Conservation (phyloP, 805 yeast species). For the Metschnikowia aberdeeniae region DNA sequence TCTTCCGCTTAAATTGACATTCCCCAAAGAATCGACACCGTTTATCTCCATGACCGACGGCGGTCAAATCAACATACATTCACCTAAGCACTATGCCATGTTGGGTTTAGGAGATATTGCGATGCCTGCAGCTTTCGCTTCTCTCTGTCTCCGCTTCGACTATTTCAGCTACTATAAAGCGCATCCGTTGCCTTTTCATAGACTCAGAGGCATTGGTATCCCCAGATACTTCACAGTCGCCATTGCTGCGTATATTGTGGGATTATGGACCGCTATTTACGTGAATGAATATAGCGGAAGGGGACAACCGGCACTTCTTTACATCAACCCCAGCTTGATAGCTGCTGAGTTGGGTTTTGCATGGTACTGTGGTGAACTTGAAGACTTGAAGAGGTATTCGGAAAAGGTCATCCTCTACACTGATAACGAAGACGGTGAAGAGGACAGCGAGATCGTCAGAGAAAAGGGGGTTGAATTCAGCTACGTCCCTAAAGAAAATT, state of each 20-base stretch:
- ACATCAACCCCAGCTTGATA: conserved; percentile 49
- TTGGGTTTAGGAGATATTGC: conserved; percentile 67
- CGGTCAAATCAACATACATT: neutral
- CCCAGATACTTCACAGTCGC: conserved; percentile 45
- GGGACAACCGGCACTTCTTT: conserved; percentile 69
- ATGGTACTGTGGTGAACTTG: conserved; percentile 38
- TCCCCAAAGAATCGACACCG: conserved; percentile 30
- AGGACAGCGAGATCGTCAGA: neutral
- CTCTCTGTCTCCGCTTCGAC: conserved; percentile 55
- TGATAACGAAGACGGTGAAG: neutral
- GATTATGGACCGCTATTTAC: conserved; percentile 39
- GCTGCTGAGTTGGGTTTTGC: conserved; percentile 33
- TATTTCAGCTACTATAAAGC: conserved; percentile 26
- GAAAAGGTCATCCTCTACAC: conserved; percentile 24
- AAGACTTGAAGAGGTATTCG: conserved; percentile 34
- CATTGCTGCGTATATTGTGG: conserved; percentile 46
- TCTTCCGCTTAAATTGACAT: conserved; percentile 48
- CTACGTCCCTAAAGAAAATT: too few relatives aligned
- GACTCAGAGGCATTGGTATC: conserved; percentile 34
- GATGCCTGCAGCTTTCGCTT: conserved; percentile 52
- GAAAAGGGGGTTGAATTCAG: neutral
- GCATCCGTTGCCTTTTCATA: conserved; percentile 15
- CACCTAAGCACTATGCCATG: conserved; percentile 22
- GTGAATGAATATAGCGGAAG: conserved; percentile 34
- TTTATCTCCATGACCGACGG: too few relatives aligned